These are phyloP conservation scores for Endoconidiophora polonica DNA, from an alignment of 2,329 filamentous ascomycete genomes.

Conservation along the genomic window DNA sequence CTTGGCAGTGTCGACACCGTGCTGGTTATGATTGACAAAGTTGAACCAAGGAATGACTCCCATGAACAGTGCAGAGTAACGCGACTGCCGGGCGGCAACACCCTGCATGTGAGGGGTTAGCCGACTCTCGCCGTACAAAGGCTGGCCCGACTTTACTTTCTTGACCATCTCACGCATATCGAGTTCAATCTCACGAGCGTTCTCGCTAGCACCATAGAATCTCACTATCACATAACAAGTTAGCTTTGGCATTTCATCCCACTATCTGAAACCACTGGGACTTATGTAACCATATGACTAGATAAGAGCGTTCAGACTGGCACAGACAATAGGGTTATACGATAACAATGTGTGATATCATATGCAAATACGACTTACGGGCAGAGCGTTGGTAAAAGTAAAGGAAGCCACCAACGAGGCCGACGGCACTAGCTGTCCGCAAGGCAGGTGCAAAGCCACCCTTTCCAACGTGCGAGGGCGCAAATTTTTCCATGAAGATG, in stretches of 20 bases:
- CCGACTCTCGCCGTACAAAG: conserved; percentile 67
- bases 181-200: conserved; percentile 78
- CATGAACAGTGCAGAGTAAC: conserved; percentile 72
- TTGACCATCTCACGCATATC: conserved; percentile 98
- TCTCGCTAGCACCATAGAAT: conserved; percentile 92
- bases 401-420: conserved; percentile 62
- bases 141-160: conserved; percentile 82
- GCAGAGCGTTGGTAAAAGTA: conserved; percentile 71
- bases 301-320: background rate
- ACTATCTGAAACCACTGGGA: background rate
- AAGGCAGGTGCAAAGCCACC: conserved; percentile 70
- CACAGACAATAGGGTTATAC: background rate
- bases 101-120: conserved; percentile 85
- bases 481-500: conserved; percentile 63
- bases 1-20: conserved; percentile 95
- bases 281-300: background rate
- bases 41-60: conserved; percentile 93
- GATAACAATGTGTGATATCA: conserved; percentile 1
- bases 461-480: conserved; percentile 69
- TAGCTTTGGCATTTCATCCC: background rate
- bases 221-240: conserved; percentile 41
- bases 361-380: conserved; percentile 38
- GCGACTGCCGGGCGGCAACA: conserved; percentile 77
- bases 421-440: conserved; percentile 60
- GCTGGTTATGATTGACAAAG: conserved; percentile 90